Base-by-base conservation (phyloP, 2,329 filamentous ascomycete species). In the Madurella fahalii region DNA sequence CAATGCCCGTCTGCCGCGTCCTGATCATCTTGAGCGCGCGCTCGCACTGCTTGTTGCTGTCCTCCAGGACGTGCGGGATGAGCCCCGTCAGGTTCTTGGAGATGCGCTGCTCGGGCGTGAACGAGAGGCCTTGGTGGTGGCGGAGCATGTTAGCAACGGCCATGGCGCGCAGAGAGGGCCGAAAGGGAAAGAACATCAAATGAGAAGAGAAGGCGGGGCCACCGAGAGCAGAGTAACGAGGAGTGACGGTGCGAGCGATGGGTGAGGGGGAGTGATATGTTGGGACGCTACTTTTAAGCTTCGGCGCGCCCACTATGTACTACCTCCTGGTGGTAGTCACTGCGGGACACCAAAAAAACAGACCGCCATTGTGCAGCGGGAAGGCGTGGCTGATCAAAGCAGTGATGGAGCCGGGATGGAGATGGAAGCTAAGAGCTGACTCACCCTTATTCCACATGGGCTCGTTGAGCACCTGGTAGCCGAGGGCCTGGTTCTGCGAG, bases 1-100 rank as follows among this genome's bases (percentile, higher is more conserved):
- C 89, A 65, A 94, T 84, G 61, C 77, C 75, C 45, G 87, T 89
- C 60, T 81, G 74, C 60, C 87, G 84, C 58, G 80, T 80, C 54
- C 84, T 79, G 65, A 93, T 85, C 75, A 91, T 86, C 71, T 84
- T 84, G 74, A 92, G 83, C 68, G 85, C 87, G 73, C 83, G 77
- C 63, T 77, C 77, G 65, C 79, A 81, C 69, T 86, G 83, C 50
- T 78, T 84, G 58, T 81, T 72, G 65, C 79, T 70, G 69, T 71
- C 79, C 73, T 84, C 80, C 71, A 83, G 81, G 66, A 80, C 80
- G 69, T 86, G 83, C 48, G 83, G 83, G 57, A 86, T 74, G 63
- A 86, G 77, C 58, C 83, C 83, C 41, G 82, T 85, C 58, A 86
- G 77, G 75, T 86, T 85, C 73, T 84, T 83, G 66, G 71, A 69